Conservation (phyloP, 805 yeast species). For the Vanderwaltozyma yarrowii region DNA sequence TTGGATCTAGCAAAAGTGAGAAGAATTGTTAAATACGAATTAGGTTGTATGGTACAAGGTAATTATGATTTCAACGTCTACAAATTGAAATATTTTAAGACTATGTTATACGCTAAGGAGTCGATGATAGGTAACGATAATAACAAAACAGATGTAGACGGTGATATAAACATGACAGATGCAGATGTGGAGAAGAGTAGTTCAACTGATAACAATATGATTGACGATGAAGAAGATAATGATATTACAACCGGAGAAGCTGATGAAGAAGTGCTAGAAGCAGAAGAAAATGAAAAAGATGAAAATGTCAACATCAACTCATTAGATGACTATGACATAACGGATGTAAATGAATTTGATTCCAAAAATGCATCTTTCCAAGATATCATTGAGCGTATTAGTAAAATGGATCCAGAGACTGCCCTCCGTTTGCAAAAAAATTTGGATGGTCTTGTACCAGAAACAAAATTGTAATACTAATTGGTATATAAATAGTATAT, state of each 20-base stretch:
- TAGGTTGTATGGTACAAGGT: conserved; percentile 47
- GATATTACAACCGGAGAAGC: conserved; percentile 26
- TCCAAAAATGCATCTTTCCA: conserved; percentile 21
- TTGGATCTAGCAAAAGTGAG: conserved; percentile 55
- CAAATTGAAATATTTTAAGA: conserved; percentile 31
- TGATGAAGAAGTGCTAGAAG: conserved; percentile 24
- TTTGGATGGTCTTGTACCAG: conserved; percentile 21
- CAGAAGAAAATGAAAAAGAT: conserved; percentile 25
- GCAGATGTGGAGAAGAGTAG: conserved; percentile 3
- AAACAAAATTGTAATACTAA: conserved; percentile 10
- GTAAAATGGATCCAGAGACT: conserved; percentile 16
- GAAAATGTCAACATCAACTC: conserved; percentile 17
- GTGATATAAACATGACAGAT: conserved; percentile 17
- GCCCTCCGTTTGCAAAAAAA: conserved; percentile 14
- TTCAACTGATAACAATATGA: conserved; percentile 10
- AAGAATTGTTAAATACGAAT: conserved; percentile 60
- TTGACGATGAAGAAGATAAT: conserved; percentile 18
- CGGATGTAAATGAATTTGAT: conserved; percentile 22
- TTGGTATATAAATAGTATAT: background rate
- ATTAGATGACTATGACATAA: conserved; percentile 13
- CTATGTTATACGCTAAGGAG: conserved; percentile 35
- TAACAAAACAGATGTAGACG: conserved; percentile 21
- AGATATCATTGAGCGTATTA: conserved; percentile 22
- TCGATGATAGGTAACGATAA: conserved; percentile 23
- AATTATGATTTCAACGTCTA: conserved; percentile 35